Base-by-base conservation (phyloP, 768 basidiomycete genomes). In the Mycena rosella region DNA sequence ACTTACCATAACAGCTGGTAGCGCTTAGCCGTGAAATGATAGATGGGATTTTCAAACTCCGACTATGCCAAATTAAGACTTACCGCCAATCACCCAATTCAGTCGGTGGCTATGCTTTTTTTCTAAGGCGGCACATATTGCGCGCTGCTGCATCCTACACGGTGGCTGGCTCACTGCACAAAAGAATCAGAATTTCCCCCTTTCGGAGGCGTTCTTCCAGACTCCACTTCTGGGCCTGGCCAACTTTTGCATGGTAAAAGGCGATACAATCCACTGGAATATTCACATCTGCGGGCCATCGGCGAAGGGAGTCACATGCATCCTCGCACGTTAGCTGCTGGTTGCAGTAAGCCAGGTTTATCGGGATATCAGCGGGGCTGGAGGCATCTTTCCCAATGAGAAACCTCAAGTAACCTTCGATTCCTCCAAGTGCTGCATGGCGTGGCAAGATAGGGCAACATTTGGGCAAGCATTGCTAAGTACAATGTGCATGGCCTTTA, bases 201-300 rank as follows among this genome's bases (percentile, higher is more conserved):
- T 58, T 42, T 0, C 51, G 44, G 10, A 74, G 61, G 22, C 8
- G 22, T 26, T 67, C 54, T 45, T 73, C 73, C 1, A 73, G 38
- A 32, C 72, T 26, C 4, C 71, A 72, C 60, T 77, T 74, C 20
- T 56, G 63, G 10, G 67, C 62, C 26, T 54, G 48, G 1, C 76
- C 76, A 20, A 77, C 44, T 14, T 60, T 60, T 1, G 75, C 72
- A 60, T 76, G 74, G 52, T 76, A 76, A 48, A 72, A 76, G 4
- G 68, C 73, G 24, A 76, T 70, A 26, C 49, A 62, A 3, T 51
- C 51, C 2, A n/a, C 29, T 10, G 49, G 36, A 30, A 74, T 71
- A 3, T 65, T 65, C 24, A 58, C 56, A 18, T 74, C 74, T 6
- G 10, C 5, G 3, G 68, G 70, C 74, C 74, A 76, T 8, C 65